These are phyloP conservation scores for Xerocomellus amylosporus DNA, from an alignment of 768 basidiomycete genomes.

Conservation along the genomic window DNA sequence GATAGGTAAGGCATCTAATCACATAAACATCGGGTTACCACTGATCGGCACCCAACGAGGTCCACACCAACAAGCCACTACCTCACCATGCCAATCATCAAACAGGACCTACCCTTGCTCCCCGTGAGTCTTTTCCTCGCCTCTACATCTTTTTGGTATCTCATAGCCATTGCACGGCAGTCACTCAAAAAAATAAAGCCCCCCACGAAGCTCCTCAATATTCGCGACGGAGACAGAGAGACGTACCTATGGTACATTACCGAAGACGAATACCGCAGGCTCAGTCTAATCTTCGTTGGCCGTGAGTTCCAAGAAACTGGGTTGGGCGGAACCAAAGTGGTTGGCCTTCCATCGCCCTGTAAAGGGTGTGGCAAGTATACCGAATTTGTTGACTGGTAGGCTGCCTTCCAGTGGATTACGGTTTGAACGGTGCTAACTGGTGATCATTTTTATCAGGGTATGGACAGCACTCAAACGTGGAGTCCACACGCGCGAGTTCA, in stretches of 20 bases:
- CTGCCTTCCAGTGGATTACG: background rate
- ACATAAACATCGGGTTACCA: background rate
- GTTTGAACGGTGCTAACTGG: background rate
- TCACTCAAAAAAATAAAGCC: slow-evolving; percentile 9
- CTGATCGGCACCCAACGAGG: background rate
- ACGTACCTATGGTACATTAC: slow-evolving; percentile 15
- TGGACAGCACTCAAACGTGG: slow-evolving; percentile 18
- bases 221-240: background rate
- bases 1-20: background rate
- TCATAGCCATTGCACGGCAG: background rate
- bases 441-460: background rate
- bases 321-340: slow-evolving; percentile 13
- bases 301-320: slow-evolving; percentile 14
- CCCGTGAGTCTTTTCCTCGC: background rate
- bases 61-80: background rate
- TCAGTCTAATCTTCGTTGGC: slow-evolving; percentile 11
- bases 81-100: slow-evolving; percentile 5
- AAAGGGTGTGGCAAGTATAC: slow-evolving; percentile 17
- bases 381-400: slow-evolving; percentile 14
- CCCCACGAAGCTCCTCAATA: slow-evolving; percentile 2
- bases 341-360: slow-evolving; percentile 7
- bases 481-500: slow-evolving; percentile 18
- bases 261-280: slow-evolving; percentile 17
- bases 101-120: slow-evolving; percentile 7
- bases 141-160: background rate